Base-by-base conservation (phyloP, 2,329 filamentous ascomycete species). In the Hymenoscyphus salicellus region DNA sequence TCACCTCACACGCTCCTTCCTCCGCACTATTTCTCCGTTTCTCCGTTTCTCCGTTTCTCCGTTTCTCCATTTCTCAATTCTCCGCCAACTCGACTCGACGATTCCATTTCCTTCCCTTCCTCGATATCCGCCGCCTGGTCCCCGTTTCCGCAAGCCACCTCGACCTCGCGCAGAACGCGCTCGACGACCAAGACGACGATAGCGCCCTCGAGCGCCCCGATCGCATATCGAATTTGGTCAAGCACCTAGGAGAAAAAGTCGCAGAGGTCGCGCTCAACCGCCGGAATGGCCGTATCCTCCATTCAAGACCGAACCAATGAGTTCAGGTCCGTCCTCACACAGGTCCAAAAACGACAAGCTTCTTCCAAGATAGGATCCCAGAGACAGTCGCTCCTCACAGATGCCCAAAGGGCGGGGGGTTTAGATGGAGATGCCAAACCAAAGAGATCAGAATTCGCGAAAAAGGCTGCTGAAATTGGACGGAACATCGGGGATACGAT, bases 231-330 rank as follows among this genome's bases (percentile, higher is more conserved):
- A 23, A 52, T 11, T 52, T 14, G 20, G 46, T 23, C 46, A 26
- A 8, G 46, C 11, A 26, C 46, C 20, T 52, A 4, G 23, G 23
- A 23, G n/a, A 23, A n/a, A 20, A n/a, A 23, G 41, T 46, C 20
- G 23, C 20, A 23, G 46, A 10, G 41, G 33, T 17, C 30, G 26
- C 26, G 23, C 26, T 52, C 55, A 52, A 63, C 56, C 62, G 61
- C 46, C 75, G 76, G 67, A 60, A 89, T 89, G 86, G 85, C 86
- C 64, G 83, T 87, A 75, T 77, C 83, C 66, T 94, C 93, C 60
- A 96, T 98, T 77, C 95, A 99, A 82, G 95, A 99, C 81, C 92
- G 95, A 75, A 99, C 95, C 64, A 85, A 88, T 75, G 95, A 99
- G 83, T 99, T 99, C 84, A 90, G 89, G 77, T 91, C 93, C 69